Base-by-base conservation (phyloP, 352 stramenopile genomes). In the Plasmopara muralis region DNA sequence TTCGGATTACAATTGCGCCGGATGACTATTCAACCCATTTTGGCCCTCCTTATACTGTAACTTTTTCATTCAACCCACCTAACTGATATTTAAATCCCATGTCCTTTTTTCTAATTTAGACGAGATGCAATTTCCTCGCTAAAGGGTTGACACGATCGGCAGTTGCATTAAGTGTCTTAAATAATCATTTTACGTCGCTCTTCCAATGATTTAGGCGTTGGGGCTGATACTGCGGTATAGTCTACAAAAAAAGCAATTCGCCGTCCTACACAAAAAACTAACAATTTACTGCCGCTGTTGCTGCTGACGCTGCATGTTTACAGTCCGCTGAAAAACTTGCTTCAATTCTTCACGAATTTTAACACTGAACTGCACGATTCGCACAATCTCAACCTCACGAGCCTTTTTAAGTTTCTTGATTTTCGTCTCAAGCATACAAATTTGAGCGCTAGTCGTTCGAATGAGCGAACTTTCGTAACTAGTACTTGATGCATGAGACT, bases 361-460 rank as follows among this genome's bases (percentile, higher is more conserved):
- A 0, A 37, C 29, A 43, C 68, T 76, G 60, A 85, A 91, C 58
- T 91, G 80, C 39, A 91, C 77, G 34, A 91, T 74, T 0, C 76
- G 72, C 25, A 89, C 66, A 16, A 89, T 73, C 52, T 87, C 77
- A 28, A 70, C 68, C n/a, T 87, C 68, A 13, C 77, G 72, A 31
- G 74, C 66, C n/a, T 81, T 67, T 37, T 78, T 72, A 9, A 70
- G 66, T 9, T 62, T 47, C 25, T 45, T 49, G 15, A 83, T 74
- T 4, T 39, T 62, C 38, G 72, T 58, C 20, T 85, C 66, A 6
- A 75, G 58, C 31, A 55, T 37, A 18, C 80, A 62, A n/a, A 91
- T 82, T 5, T 59, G 57, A 4, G 53, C 30, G 43, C 72, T 87
- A 39, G 77, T 65, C 1, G 46, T 43, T 33, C 54, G 72, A 25